Evolutionary conservation across 768 basidiomycete genomes (phyloP).

Genomic region (Rhizopogon vulgaris): DNA sequence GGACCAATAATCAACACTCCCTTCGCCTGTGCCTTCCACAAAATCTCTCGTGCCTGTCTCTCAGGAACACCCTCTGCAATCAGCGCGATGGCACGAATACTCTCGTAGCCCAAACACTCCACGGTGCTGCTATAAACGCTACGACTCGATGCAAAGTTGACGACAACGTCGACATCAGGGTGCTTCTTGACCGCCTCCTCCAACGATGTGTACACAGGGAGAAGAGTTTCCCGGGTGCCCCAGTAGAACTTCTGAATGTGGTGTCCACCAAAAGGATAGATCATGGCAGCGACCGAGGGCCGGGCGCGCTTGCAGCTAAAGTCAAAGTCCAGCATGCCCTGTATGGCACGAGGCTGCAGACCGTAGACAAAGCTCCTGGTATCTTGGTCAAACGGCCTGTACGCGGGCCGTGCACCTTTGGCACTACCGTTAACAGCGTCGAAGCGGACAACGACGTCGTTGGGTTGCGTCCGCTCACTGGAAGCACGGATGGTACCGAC

Average conservation of each 20-base stretch:
- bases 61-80: slow-evolving; percentile 99
- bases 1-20: slow-evolving; percentile 92
- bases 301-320: slow-evolving; percentile 90
- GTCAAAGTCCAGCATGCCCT: slow-evolving; percentile 98
- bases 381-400: slow-evolving; percentile 84
- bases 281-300: slow-evolving; percentile 97
- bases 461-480: slow-evolving; percentile 75
- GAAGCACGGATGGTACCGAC: slow-evolving; percentile 73
- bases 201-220: slow-evolving; percentile 93
- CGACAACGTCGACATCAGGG: slow-evolving; percentile 92
- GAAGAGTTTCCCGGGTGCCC: slow-evolving; percentile 98
- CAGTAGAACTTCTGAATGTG: slow-evolving; percentile 99
- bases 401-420: slow-evolving; percentile 57
- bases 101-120: slow-evolving; percentile 66
- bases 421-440: slow-evolving; percentile 36
- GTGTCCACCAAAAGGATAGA: slow-evolving; percentile 99
- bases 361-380: slow-evolving; percentile 99
- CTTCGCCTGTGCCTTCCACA: slow-evolving; percentile 81
- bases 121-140: slow-evolving; percentile 93
- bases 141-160: slow-evolving; percentile 95
- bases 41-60: slow-evolving; percentile 92
- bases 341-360: slow-evolving; percentile 98
- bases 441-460: slow-evolving; percentile 91
- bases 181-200: slow-evolving; percentile 92
- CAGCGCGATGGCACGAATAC: slow-evolving; percentile 61